Evolutionary conservation across 306 rosid species (phyloP).

Genomic region (Sphenostylis stenocarpa): DNA sequence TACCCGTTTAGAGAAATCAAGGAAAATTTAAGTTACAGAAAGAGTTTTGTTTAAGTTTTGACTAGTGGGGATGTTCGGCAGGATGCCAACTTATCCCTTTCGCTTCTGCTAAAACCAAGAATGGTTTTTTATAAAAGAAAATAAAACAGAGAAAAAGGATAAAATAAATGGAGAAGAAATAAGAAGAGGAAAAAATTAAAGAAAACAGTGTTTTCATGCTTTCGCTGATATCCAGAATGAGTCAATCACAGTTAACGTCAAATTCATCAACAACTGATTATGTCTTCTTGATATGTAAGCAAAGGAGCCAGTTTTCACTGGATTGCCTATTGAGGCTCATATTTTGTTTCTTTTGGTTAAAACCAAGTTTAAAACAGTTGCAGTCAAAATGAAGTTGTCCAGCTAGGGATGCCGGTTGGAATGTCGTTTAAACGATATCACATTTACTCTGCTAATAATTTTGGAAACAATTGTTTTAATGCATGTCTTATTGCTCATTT

Average conservation of each 20-base stretch:
- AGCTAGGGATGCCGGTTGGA: neutral
- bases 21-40: neutral
- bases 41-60: too few species aligned
- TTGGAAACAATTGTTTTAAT: neutral
- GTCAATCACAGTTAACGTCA: neutral
- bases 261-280: neutral
- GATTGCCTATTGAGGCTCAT: neutral
- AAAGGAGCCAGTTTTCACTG: neutral
- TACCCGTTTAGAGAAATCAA: neutral
- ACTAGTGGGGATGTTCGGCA: neutral
- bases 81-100: neutral
- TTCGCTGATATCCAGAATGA: neutral
- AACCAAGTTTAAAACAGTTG: slow-evolving; percentile 2
- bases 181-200: neutral
- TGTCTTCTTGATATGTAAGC: neutral
- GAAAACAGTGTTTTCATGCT: neutral
- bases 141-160: neutral
- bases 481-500: neutral
- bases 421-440: neutral
- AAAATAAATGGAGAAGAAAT: neutral
- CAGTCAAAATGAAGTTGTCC: neutral
- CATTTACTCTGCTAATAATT: neutral
- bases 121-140: neutral
- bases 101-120: neutral
- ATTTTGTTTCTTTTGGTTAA: neutral